These are phyloP conservation scores for Inonotus obliquus DNA, from an alignment of 1,284 basidiomycete genomes.

Conservation along the genomic window DNA sequence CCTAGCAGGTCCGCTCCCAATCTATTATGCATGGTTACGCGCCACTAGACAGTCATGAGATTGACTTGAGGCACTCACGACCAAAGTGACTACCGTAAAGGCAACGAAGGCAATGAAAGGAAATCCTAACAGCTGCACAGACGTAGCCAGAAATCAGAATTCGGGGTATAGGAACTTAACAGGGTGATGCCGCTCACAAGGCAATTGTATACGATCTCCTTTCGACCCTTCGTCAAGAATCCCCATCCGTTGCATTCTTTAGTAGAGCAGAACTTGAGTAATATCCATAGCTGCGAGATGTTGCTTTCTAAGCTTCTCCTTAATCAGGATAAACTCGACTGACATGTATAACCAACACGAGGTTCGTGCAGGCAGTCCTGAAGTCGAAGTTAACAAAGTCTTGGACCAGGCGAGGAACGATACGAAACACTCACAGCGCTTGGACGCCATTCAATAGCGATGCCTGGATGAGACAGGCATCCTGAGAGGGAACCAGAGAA, in stretches of 20 bases:
- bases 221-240: background rate
- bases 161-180: background rate
- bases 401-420: background rate
- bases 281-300: background rate
- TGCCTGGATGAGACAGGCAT: slow-evolving; percentile 17
- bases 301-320: background rate
- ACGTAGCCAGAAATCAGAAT: background rate
- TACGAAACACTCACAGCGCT: slow-evolving; percentile 10
- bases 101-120: slow-evolving; percentile 12
- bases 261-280: background rate
- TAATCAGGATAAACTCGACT: background rate
- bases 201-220: background rate
- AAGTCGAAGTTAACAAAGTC: background rate
- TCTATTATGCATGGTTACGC: background rate
- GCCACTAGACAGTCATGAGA: background rate
- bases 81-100: slow-evolving; percentile 7
- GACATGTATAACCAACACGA: slow-evolving; percentile 17
- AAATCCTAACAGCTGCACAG: slow-evolving; percentile 5
- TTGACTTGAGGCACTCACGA: background rate
- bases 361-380: slow-evolving; percentile 13
- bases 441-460: slow-evolving; percentile 17
- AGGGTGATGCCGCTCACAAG: background rate
- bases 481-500: slow-evolving; percentile 12
- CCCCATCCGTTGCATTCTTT: background rate
- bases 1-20: background rate